Conservation (phyloP, 371 early-diverging fungal genomes). For the Rhizopus sp. region DNA sequence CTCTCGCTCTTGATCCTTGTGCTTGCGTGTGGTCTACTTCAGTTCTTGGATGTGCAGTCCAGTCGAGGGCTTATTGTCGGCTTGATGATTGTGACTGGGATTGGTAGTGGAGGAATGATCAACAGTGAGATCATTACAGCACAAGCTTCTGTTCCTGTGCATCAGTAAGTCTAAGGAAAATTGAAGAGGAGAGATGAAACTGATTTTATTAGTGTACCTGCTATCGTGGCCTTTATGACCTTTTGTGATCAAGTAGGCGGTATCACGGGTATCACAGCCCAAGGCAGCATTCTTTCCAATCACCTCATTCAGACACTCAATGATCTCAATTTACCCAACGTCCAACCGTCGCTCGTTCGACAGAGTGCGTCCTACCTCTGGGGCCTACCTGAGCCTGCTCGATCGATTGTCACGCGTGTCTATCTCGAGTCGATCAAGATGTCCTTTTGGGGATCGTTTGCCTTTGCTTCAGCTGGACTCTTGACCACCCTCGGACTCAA, state of each 20-base stretch:
- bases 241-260: slow-evolving; percentile 50
- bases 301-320: slow-evolving; percentile 17
- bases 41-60: slow-evolving; percentile 27
- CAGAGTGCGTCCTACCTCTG: slow-evolving; percentile 35
- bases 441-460: slow-evolving; percentile 39
- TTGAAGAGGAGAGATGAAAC: neutral
- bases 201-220: slow-evolving; percentile 28
- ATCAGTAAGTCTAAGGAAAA: slow-evolving; percentile 30
- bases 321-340: slow-evolving; percentile 18
- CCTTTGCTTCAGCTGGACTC: slow-evolving; percentile 34
- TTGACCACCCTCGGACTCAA: slow-evolving; percentile 31
- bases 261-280: slow-evolving; percentile 41
- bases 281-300: slow-evolving; percentile 39
- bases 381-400: slow-evolving; percentile 29
- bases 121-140: slow-evolving; percentile 50
- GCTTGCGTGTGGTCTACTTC: slow-evolving; percentile 33
- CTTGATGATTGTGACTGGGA: slow-evolving; percentile 55
- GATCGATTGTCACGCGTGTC: slow-evolving; percentile 23
- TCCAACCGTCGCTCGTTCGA: slow-evolving; percentile 28
- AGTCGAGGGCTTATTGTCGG: slow-evolving; percentile 42
- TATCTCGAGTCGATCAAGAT: slow-evolving; percentile 37
- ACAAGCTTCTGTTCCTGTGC: slow-evolving; percentile 39
- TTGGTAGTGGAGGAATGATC: slow-evolving; percentile 72
- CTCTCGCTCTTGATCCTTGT: slow-evolving; percentile 27
- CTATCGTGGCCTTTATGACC: slow-evolving; percentile 45